Base-by-base conservation (phyloP, 2,329 filamentous ascomycete species). In the Aspergillus latus region DNA sequence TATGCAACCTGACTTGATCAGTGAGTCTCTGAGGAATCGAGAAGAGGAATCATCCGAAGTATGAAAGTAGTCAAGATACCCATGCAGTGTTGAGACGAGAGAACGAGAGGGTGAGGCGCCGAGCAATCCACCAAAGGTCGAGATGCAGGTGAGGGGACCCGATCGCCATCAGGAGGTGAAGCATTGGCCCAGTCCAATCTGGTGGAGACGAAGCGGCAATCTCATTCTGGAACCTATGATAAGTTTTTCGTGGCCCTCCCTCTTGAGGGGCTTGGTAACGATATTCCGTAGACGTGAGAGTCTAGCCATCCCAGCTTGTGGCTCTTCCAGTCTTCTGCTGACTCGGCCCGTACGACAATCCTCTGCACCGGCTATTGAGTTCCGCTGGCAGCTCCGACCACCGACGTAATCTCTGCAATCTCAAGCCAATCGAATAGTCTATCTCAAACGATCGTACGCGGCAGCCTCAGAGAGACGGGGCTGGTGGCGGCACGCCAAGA, bases 401-500 rank as follows among this genome's bases (percentile, higher is more conserved):
- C 36, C 43, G 26, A 52, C 50, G 50, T 52, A 30, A 52, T 40
- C 21, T 21, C 26, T 52, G 36, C 32, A 11, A 47, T 47, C 42
- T 52, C n/a, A 32, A 52, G 21, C 54, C 54, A 57, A 57, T 57
- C 28, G 15, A 26, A 15, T 30, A 37, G 15, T 28, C n/a, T 47
- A 37, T 49, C 49, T 36, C 28, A 16, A 44, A 47, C 28, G 29
- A 37, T 49, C 29, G 47, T 46, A 30, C 21, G 26, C 52, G 43
- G 47, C 37, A 21, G 42, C 37, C 29, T 47, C 11, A 50, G 39
- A 21, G 34, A 56, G 42, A 42, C n/a, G 30, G 44, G 50, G 39
- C 40, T 2, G 21, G 50, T 58, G 55, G 59, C 58, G 49, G 58
- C 59, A 37, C 42, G 59, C 59, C 60, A 62, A 62, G 60, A 42